A percentile compares a stretch with the other conserved stretches of the same genome.
Conservation (phyloP, 257 asterid genomes). For the Fraxinus americana region DNA sequence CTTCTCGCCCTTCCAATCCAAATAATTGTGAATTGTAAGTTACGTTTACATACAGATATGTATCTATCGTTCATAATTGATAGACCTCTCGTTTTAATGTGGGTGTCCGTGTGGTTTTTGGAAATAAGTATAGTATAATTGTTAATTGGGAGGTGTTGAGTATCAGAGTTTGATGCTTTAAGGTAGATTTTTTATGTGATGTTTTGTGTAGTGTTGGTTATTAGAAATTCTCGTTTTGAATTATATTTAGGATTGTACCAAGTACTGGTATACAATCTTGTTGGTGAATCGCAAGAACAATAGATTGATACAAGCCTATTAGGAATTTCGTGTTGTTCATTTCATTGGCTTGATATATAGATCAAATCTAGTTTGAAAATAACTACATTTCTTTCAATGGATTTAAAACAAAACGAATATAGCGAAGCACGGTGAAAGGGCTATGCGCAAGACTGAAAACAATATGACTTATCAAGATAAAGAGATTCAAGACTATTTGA, state of each 20-base stretch:
- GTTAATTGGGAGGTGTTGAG: neutral
- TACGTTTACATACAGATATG: neutral
- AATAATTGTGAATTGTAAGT: conserved; percentile 91
- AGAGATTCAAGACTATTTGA: neutral
- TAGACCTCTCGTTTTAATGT: neutral
- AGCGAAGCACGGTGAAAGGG: neutral
- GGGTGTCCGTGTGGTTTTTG: neutral
- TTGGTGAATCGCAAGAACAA: neutral
- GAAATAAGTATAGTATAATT: no score
- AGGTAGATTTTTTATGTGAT: neutral
- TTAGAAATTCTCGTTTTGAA: no score
- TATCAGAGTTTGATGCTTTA: neutral
- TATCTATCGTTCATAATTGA: neutral
- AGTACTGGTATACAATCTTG: no score
- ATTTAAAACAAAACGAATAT: neutral
- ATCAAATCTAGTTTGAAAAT: neutral
- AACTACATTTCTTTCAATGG: neutral
- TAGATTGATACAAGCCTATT: neutral
- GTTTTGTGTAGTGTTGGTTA: neutral
- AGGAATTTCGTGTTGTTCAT: neutral
- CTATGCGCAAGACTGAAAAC: no score
- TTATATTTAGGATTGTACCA: neutral
- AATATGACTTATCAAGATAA: neutral
- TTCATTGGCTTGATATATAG: neutral
- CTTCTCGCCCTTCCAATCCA: conserved; percentile 85